Evolutionary conservation across 176 grass and related monocot genomes (phyloP).

Genomic region (Chloris gayana): DNA sequence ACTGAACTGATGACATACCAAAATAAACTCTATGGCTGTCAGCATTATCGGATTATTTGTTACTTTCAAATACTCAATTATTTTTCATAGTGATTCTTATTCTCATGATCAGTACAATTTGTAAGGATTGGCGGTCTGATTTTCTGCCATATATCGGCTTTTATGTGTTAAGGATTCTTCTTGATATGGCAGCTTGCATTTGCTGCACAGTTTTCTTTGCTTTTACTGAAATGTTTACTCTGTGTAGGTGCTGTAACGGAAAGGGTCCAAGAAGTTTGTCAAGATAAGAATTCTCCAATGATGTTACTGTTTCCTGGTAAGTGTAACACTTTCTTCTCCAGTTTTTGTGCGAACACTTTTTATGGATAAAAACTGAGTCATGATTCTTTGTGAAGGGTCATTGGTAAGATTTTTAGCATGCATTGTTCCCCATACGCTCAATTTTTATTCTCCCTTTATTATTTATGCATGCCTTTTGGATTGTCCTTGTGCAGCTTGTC

Average conservation of each 20-base stretch:
- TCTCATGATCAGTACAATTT: neutral
- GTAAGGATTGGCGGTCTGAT: neutral
- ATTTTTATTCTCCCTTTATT: neutral
- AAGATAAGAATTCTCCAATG: conserved; percentile 66
- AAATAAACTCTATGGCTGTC: neutral
- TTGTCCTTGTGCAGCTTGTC: conserved; percentile 9
- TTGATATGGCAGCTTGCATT: neutral
- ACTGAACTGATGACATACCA: neutral
- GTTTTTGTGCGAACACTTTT: neutral
- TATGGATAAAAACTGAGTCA: neutral
- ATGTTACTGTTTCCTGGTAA: conserved; percentile 93
- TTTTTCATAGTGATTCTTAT: neutral
- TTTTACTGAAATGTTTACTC: neutral
- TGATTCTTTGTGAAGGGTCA: neutral
- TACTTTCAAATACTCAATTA: neutral
- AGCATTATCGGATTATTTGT: neutral
- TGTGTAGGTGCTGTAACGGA: conserved; percentile 81
- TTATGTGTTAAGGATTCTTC: neutral
- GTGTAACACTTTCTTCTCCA: conserved; percentile 12
- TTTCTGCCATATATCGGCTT: neutral
- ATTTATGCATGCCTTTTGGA: neutral
- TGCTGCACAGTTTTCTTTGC: conserved; percentile 14
- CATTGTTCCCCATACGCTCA: neutral
- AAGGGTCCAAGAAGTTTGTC: conserved; percentile 68
- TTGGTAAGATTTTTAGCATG: neutral